A percentile compares a stretch with the other conserved stretches of the same genome.
phyloP scores from a whole-genome alignment of 192 early-diverging fungal species.

The Backusella mclennaniae region DNA sequence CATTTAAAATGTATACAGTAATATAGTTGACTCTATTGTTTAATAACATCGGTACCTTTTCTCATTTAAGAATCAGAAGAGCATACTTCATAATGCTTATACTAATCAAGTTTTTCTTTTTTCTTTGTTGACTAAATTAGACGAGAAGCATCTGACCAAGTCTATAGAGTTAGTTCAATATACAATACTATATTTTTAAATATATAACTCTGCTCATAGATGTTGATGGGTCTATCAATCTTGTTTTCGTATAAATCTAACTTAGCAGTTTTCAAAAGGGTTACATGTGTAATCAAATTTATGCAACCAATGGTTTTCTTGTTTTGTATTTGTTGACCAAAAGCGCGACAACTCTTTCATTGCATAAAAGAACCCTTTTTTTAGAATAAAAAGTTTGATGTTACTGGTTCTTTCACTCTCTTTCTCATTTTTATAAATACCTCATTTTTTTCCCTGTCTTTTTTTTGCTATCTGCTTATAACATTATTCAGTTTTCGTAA shows the following conservation, averaged over 20 bases:
- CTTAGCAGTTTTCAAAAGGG: not conserved
- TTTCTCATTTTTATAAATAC: too few species aligned
- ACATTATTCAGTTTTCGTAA: too few species aligned
- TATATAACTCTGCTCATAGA: not conserved
- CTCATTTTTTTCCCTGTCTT: too few species aligned
- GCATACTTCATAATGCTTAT: not conserved
- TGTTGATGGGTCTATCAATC: not conserved
- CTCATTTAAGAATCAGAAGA: constrained; percentile 5
- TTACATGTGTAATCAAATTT: not conserved
- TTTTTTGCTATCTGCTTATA: too few species aligned
- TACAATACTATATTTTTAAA: not conserved
- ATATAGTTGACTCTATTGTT: not conserved
- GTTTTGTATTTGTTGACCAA: not conserved
- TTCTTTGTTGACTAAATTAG: not conserved
- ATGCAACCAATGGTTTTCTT: not conserved
- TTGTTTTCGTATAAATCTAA: not conserved
- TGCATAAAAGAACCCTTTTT: not conserved
- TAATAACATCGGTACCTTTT: not conserved
- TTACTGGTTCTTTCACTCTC: too few species aligned
- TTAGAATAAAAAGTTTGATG: not conserved
- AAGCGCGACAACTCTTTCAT: not conserved
- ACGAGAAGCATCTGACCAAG: not conserved
- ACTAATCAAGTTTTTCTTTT: not conserved
- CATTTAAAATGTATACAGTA: not conserved
- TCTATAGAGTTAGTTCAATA: not conserved